Evolutionary conservation across 2,329 filamentous ascomycete genomes (phyloP), one percentile per base, ranked within the genome.

Genomic region (Ceratocystis variospora): DNA sequence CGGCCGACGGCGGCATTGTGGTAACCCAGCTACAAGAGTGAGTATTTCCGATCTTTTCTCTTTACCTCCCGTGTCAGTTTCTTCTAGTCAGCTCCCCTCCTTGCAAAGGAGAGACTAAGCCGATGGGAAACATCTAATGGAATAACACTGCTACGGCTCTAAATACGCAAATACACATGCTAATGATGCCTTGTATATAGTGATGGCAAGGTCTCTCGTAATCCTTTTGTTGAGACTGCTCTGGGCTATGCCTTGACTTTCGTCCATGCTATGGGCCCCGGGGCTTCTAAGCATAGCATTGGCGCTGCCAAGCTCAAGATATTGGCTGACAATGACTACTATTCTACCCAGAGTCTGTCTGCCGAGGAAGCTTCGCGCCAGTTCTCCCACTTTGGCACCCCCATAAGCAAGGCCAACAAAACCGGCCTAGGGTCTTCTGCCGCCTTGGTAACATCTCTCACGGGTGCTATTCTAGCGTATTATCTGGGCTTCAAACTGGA

Each of bases 271-370:
- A 68, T 79, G 69, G 72, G 76, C 70, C 66, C 70, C 5, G 48
- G 62, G 17, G 55, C 50, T 12, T 69, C 71, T 68, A 73, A 76
- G 63, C 75, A 77, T 70, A 81, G 77, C 73, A 85, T 94, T 72
- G 81, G 81, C 15, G 84, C 91, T 3, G 78, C 87, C 37, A 84
- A 84, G 15, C 83, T 97, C 74, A 91, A 89, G 68, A 93, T 99
- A 74, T 83, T 97, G 45, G 93, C 94, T 68, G 91, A 96, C 77
- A 92, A 94, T 73, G 90, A 95, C 78, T 99, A 99, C 81, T 99
- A 97, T 79, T 96, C 94, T 3, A 85, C 75, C 66, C 73, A 79
- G 19, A 73, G 74, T 66, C 72, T 71, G 10, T 66, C 63, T 7
- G 63, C 68, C 22, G 63, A 69, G 73, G 62, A 44, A 28, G 57